phyloP scores from a whole-genome alignment of 2,329 filamentous ascomycete species.

The Aspergillus novoparasiticus region DNA sequence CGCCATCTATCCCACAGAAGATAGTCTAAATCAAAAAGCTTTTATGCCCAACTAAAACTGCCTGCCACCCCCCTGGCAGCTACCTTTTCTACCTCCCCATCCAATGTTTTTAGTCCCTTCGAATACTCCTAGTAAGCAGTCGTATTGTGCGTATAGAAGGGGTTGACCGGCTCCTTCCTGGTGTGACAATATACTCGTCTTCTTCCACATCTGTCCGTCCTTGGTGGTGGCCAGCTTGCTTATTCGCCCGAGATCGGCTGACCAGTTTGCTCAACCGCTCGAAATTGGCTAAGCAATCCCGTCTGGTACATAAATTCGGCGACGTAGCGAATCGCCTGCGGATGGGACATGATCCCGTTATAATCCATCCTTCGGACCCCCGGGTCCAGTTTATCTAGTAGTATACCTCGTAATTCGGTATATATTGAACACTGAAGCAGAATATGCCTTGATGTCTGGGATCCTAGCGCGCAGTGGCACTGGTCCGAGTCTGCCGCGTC shows the following conservation, averaged over 20 bases:
- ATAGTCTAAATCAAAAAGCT: too few species aligned
- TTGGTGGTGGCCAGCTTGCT: too few species aligned
- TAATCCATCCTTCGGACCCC: background rate
- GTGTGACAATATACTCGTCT: background rate
- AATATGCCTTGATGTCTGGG: background rate
- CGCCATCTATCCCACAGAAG: too few species aligned
- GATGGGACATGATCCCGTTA: background rate
- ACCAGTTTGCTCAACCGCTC: background rate
- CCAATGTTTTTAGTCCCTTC: too few species aligned
- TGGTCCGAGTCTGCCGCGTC: background rate
- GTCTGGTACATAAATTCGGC: background rate
- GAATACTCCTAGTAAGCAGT: too few species aligned
- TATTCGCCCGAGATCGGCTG: too few species aligned
- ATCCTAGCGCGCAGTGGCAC: background rate
- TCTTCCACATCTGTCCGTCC: background rate
- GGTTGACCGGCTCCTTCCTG: background rate
- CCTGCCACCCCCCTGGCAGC: background rate
- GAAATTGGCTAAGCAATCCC: background rate
- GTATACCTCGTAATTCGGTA: too few species aligned
- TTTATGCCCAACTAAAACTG: background rate
- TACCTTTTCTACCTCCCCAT: too few species aligned
- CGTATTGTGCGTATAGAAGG: background rate
- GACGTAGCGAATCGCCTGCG: background rate
- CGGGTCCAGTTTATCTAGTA: background rate
- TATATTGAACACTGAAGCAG: background rate